Evolutionary conservation across 176 grass and related monocot genomes (phyloP), one percentile per base, ranked within the genome.

Genomic region (Lolium rigidum): DNA sequence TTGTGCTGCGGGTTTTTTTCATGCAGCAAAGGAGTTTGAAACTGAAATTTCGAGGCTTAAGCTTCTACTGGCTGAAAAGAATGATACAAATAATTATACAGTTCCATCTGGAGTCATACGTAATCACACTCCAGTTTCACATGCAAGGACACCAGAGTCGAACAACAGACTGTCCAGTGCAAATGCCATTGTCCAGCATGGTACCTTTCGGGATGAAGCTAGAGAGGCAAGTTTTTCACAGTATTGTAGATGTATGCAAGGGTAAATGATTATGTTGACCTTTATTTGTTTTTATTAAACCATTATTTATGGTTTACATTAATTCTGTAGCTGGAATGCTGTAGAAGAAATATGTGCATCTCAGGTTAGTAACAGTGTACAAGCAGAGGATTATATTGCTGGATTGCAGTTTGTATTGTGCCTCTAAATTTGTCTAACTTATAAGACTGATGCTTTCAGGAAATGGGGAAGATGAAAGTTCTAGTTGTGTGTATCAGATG

Each of bases 11-110:
- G 2, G 49, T 51, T 76, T 67, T 77, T 55, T 15, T 56, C 1
- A 63, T 89, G 75, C 85, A 98, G 93, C 70, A 68, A 87, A 85
- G 68, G 87, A 92, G 37, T 79, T 94, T 55, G 77, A 94, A 70
- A 76, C 52, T 78, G 91, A 98, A 85, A 85, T 85, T 83, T 43
- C 28, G 20, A 90, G 48, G 52, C 95, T 95, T 82, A 74, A 93
- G 56, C 25, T 82, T 44, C 83, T 91, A 65, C 43, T 98, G 52
- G 59, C 54, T 51, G 83, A 90, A 85, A 90, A 87, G 83, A 85
- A 66, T 76, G 87, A 88, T 12, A 85, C 18, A 43, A 73, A 72
- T 54, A 59, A 80, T 61, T 17, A n/a, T 70, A 20, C 63, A 47
- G 6, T 38, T 82, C 4, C 47, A 10, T 17, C 74, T 81, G 57